Evolutionary conservation across 2,329 filamentous ascomycete species (phyloP), one percentile per base, ranked within the genome.

Genomic region (Sporothrix luriei): DNA sequence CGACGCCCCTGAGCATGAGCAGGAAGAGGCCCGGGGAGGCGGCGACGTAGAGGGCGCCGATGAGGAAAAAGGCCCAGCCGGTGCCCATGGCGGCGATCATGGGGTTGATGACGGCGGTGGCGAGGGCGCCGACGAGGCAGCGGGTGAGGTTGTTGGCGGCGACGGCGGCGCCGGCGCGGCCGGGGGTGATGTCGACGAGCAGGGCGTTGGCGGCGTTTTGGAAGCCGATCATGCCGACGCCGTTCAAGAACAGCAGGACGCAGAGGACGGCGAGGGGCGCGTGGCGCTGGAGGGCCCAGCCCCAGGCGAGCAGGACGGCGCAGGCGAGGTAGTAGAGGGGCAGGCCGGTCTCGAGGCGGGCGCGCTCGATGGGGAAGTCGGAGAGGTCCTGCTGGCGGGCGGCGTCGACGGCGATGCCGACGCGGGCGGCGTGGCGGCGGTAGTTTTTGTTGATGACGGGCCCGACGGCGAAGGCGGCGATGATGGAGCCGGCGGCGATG

Each of bases 401-500:
- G 73, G 82, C 83, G 69, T 84, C 83, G 68, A 89, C 82, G 0
- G 81, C 75, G 11, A 90, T 78, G 11, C 85, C 85, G 0, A 86
- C 77, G 5, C 78, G 80, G 11, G 78, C 76, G 14, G 89, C 88
- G 70, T 90, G 83, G 1, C 89, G 85, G 1, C 84, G 82, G 76
- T 88, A 93, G 76, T 91, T 92, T 79, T 84, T 84, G 76, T 92
- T 90, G 48, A 91, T 83, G 1, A 87, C 73, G 2, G 82, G 82
- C 0, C 90, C 88, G 2, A 80, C 79, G 2, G 81, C 74, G 10
- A 80, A 73, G 0, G 82, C 83, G 0, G 84, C 80, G 1, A 81
- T 74, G 14, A 84, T 78, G n/a, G 83, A 84, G 0, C 84, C 85
- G 4, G 75, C 78, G 0, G 84, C 84, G 40, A 84, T 74, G 1